Evolutionary conservation across 768 basidiomycete genomes (phyloP).

Genomic region (Exsudoporus frostii): DNA sequence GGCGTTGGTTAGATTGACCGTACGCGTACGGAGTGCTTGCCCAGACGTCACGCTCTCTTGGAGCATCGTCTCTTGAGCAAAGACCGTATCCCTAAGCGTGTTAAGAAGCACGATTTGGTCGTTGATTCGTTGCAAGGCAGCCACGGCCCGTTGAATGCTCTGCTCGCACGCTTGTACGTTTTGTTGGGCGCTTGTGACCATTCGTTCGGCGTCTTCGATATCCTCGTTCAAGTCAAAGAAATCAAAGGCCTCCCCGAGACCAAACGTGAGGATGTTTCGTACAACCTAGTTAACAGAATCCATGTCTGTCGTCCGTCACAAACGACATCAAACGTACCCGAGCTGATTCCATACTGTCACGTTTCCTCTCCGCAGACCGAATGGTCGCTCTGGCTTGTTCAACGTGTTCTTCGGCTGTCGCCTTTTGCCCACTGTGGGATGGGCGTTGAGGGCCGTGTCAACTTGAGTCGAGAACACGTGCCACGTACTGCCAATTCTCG

Average conservation of each 20-base stretch:
- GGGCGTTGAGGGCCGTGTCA: background rate
- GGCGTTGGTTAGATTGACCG: slow-evolving; percentile 14
- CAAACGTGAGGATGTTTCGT: slow-evolving; percentile 13
- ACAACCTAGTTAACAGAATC: slow-evolving; percentile 1
- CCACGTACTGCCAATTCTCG: slow-evolving; percentile 8
- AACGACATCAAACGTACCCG: background rate
- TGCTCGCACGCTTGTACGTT: slow-evolving; percentile 1
- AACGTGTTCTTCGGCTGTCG: background rate
- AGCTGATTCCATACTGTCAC: slow-evolving; percentile 13
- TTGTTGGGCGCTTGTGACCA: slow-evolving; percentile 3
- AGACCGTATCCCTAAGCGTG: background rate
- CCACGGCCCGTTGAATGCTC: slow-evolving; percentile 7
- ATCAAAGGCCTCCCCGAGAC: slow-evolving; percentile 15
- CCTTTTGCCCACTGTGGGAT: slow-evolving; percentile 2
- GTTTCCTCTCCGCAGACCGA: slow-evolving; percentile 9
- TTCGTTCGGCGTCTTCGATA: slow-evolving; percentile 5
- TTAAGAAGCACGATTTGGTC: slow-evolving; percentile 1
- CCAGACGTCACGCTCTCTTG: slow-evolving; percentile 4
- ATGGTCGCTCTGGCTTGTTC: slow-evolving; percentile 12
- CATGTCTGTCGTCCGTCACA: background rate
- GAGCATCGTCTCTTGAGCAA: slow-evolving; percentile 3
- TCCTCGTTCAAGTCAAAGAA: slow-evolving; percentile 17
- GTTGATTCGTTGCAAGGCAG: slow-evolving; percentile 1
- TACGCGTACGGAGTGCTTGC: slow-evolving; percentile 10
- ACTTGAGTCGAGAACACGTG: background rate